phyloP scores from a whole-genome alignment of 75 land plant genomes.

The Chamaecyparis obtusa region DNA sequence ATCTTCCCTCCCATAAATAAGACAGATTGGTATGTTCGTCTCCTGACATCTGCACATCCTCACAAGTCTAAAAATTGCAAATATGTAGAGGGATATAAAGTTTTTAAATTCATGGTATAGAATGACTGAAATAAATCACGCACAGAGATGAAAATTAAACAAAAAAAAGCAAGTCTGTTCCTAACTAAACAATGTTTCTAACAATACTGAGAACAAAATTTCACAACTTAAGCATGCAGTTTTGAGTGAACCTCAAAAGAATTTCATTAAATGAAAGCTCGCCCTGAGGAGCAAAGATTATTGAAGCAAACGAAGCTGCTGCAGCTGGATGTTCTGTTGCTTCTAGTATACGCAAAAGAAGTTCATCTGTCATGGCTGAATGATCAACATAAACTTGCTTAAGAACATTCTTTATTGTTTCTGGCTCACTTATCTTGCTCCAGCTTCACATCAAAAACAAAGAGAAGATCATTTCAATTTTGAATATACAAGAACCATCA shows the following conservation, averaged over 20 bases:
- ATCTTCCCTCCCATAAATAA: conserved; percentile 84
- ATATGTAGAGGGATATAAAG: not conserved
- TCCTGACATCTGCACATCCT: conserved; percentile 40
- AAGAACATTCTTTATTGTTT: conserved; percentile 48
- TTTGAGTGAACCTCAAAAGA: conserved; percentile 43
- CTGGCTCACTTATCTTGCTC: conserved; percentile 74
- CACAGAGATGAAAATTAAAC: not conserved
- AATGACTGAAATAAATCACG: not conserved
- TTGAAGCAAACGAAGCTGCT: conserved; percentile 79
- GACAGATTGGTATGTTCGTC: conserved; percentile 56
- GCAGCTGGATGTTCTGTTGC: conserved; percentile 84
- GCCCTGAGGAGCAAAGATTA: conserved; percentile 78
- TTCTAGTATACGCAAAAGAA: conserved; percentile 64
- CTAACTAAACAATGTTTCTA: not conserved
- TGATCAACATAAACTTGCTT: conserved; percentile 81
- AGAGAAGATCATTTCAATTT: not conserved
- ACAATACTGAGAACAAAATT: not conserved
- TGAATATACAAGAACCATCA: not conserved
- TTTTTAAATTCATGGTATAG: not conserved
- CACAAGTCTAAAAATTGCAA: not conserved
- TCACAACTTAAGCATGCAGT: not conserved
- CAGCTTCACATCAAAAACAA: conserved; percentile 37
- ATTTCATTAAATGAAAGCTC: conserved; percentile 66
- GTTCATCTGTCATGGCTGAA: conserved; percentile 61
- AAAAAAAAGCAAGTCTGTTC: not conserved